These are phyloP conservation scores for Phaeophleospora eucalypticola DNA, from an alignment of 2,329 filamentous ascomycete species.

Conservation along the genomic window DNA sequence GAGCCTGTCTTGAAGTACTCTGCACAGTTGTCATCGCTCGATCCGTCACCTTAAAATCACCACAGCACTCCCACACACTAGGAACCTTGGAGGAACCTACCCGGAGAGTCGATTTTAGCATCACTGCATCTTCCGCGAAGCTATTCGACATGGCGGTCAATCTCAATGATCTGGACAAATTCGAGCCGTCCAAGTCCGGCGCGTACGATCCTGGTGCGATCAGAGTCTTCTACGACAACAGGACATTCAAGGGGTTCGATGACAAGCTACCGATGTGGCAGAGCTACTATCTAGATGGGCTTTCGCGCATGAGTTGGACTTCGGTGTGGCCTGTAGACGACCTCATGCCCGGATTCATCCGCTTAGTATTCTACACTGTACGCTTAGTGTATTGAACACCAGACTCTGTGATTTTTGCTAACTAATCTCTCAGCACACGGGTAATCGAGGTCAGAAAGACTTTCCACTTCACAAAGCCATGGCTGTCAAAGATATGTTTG, in stretches of 20 bases:
- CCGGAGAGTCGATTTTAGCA: too few relatives aligned
- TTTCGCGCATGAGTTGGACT: slow-evolving; percentile 26
- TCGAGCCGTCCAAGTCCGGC: slow-evolving; percentile 25
- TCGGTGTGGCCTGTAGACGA: slow-evolving; percentile 19
- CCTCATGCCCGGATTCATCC: slow-evolving; percentile 28
- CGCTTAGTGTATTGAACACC: background rate
- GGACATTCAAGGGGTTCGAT: slow-evolving; percentile 21
- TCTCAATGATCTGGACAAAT: slow-evolving; percentile 17
- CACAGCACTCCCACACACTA: too few relatives aligned
- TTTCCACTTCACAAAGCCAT: slow-evolving; percentile 27
- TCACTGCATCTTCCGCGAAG: too few relatives aligned
- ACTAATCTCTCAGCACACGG: slow-evolving; percentile 25
- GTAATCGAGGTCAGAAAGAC: slow-evolving; percentile 29
- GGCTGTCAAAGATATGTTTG: slow-evolving; percentile 33
- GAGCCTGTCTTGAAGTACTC: too few relatives aligned
- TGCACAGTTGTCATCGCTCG: too few relatives aligned
- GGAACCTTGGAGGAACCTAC: too few relatives aligned
- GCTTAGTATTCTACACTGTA: slow-evolving; percentile 32
- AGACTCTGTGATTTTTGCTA: background rate
- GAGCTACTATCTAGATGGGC: slow-evolving; percentile 24
- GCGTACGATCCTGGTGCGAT: slow-evolving; percentile 29
- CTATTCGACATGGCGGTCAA: slow-evolving; percentile 2
- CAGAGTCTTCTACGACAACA: slow-evolving; percentile 32
- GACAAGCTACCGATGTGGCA: slow-evolving; percentile 26
- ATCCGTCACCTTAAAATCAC: too few relatives aligned